A percentile compares a stretch with the other conserved stretches of the same genome.
Evolutionary conservation across 2,329 filamentous ascomycete genomes (phyloP).

Genomic region (Sporothrix phasma): DNA sequence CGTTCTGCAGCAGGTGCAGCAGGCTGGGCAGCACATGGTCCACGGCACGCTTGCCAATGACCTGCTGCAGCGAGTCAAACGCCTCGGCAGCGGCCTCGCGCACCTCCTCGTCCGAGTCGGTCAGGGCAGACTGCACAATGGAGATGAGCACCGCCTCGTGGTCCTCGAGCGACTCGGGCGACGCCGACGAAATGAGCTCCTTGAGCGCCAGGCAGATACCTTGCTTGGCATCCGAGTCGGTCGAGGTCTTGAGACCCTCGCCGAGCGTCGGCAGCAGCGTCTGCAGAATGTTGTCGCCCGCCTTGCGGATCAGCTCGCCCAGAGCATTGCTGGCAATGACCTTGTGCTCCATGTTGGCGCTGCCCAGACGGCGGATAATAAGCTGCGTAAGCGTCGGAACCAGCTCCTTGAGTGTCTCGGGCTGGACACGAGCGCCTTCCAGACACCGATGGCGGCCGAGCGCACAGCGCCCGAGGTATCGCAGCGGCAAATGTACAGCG

Average conservation of each 20-base stretch:
- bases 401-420: constrained; percentile 91
- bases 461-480: constrained; percentile 91
- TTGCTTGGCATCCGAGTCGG: constrained; percentile 86
- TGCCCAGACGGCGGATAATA: constrained; percentile 86
- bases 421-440: constrained; percentile 92
- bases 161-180: constrained; percentile 79
- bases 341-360: constrained; percentile 97
- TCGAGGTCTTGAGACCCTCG: constrained; percentile 78
- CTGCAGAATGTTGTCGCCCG: constrained; percentile 84
- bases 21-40: constrained; percentile 92
- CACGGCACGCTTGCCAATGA: constrained; percentile 86
- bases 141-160: constrained; percentile 93
- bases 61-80: constrained; percentile 88
- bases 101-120: constrained; percentile 81
- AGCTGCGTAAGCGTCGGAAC: constrained; percentile 91
- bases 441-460: constrained; percentile 80
- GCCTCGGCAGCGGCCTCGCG: constrained; percentile 93
- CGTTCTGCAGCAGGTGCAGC: constrained; percentile 76
- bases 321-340: constrained; percentile 96
- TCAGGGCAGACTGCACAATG: constrained; percentile 84
- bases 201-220: constrained; percentile 94
- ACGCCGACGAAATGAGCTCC: constrained; percentile 84
- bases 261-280: constrained; percentile 85
- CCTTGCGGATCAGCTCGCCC: constrained; percentile 92
- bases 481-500: constrained; percentile 92